Evolutionary conservation across 257 asterid species (phyloP), one percentile per base, ranked within the genome.

Genomic region (Sherardia arvensis): DNA sequence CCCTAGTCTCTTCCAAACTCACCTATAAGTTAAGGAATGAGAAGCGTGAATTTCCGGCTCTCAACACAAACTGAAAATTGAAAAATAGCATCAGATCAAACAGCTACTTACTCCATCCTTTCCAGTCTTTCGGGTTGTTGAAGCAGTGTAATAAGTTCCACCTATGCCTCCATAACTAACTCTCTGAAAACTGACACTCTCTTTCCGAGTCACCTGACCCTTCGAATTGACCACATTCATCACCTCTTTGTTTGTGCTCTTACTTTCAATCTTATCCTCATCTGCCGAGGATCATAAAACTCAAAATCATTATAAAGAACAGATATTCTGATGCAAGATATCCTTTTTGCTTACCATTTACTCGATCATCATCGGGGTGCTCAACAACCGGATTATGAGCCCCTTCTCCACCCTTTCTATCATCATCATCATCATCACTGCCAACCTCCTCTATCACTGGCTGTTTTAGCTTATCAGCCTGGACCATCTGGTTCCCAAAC

Each of bases 331-430:
- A 25, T 3, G 20, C 14, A 9, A 8, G 9, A 27, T 28, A 4
- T 12, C 0, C 22, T 11, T 38, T 43, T 17, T 1, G 8, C 33
- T 65, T 79, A 92, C 97, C 93, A 29, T 75, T 68, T 8, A 38
- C 43, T 75, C 77, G 82, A 59, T 87, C 98, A 59, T 89, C 98
- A 33, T 92, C 96, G 0, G 96, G 98, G 65, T 85, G 97, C 86
- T 88, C 88, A 57, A 92, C 78, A 33, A 79, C 70, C 0, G 95
- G 99, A 47, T 83, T 79, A 60, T 51, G 65, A 66, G 54, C 72
- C 8, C 43, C 71, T 8, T 61, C 70, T 59, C 30, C 73, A 60
- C 1, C 38, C 62, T 1, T 70, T 21, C 38, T 76, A 30, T 71
- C 77, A 11, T 66, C 77, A 30, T 73, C 88, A 60, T 76, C 82